Conservation (phyloP, 2,329 filamentous ascomycete genomes). For the Rutstroemia sp. region DNA sequence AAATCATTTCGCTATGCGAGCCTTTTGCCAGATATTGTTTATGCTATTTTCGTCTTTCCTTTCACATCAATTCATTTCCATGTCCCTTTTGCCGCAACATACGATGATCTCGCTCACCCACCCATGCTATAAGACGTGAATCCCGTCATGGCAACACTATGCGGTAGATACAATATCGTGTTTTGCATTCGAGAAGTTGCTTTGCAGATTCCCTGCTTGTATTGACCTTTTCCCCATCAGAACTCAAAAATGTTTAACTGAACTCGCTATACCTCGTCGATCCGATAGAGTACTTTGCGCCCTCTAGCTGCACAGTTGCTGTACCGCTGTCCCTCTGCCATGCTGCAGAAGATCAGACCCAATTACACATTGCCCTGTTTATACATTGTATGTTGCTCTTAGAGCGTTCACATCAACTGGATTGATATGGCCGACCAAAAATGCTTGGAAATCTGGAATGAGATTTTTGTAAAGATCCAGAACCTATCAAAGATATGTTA, state of each 20-base stretch:
- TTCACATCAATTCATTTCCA: neutral
- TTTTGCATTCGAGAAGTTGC: neutral
- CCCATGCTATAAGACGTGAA: conserved; percentile 1
- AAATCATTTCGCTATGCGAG: conserved; percentile 1
- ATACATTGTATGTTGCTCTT: conserved; percentile 28
- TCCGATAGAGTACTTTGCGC: neutral
- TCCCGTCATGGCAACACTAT: neutral
- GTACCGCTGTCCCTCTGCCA: neutral
- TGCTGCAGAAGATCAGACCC: no score
- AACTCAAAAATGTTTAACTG: no score
- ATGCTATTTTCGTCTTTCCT: conserved; percentile 5
- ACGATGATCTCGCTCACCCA: neutral
- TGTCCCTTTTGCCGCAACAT: neutral
- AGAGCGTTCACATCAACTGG: conserved; percentile 21
- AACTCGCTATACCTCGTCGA: no score
- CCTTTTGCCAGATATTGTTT: conserved; percentile 2
- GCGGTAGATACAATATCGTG: conserved; percentile 8
- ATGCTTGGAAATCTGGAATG: conserved; percentile 45
- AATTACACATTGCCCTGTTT: conserved; percentile 16
- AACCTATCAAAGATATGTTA: conserved; percentile 32
- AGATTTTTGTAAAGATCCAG: conserved; percentile 45
- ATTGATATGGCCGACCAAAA: conserved; percentile 31
- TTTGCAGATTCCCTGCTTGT: neutral
- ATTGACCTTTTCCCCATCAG: neutral
- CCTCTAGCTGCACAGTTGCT: neutral